Percentiles rank a stretch among this genome's conserved stretches.
Evolutionary conservation across 179 eudicot genomes (phyloP).

Genomic region (Silene noctiflora): DNA sequence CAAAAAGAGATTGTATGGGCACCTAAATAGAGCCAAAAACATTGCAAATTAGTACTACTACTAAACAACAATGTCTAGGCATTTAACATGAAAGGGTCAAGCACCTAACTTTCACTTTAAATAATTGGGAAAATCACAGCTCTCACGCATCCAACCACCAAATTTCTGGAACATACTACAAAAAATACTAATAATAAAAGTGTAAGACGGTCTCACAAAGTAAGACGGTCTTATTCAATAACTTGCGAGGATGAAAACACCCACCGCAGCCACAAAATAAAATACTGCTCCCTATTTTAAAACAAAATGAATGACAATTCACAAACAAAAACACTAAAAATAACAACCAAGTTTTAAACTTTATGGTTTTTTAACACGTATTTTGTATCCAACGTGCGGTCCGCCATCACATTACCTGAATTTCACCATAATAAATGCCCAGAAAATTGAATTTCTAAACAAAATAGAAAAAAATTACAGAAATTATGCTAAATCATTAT

Average conservation of each 20-base stretch:
- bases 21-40: slow-evolving; percentile 3
- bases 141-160: slow-evolving; percentile 28
- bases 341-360: not conserved
- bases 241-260: not conserved
- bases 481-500: slow-evolving; percentile 1
- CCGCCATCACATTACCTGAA: too few species aligned
- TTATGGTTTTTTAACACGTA: not conserved
- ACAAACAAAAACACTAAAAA: not conserved
- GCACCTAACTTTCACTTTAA: slow-evolving; percentile 19
- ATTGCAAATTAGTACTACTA: not conserved
- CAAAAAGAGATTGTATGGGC: not conserved
- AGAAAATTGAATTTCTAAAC: not conserved
- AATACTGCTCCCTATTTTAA: not conserved
- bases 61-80: not conserved
- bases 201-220: too few species aligned
- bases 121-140: not conserved
- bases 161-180: not conserved
- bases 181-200: not conserved
- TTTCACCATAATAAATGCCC: slow-evolving; percentile 19
- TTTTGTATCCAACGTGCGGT: slow-evolving; percentile 22
- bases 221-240: too few species aligned
- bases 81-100: slow-evolving; percentile 22
- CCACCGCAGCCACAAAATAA: slow-evolving; percentile 6
- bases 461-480: not conserved
- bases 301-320: not conserved